phyloP scores from a whole-genome alignment of 177 flowering plant genomes.

The Vitis hybrid region DNA sequence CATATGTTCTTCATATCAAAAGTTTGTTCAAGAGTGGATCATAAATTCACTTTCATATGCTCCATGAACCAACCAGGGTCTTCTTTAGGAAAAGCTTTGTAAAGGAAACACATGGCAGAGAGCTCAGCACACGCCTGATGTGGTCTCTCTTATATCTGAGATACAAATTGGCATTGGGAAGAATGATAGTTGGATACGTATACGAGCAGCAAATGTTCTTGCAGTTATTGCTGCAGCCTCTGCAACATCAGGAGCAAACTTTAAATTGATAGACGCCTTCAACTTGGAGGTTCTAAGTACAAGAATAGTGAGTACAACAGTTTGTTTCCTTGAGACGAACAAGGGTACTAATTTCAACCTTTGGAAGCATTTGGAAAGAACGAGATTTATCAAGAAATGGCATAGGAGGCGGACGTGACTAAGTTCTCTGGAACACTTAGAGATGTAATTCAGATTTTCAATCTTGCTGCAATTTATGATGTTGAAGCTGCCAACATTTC shows the following conservation, averaged over 20 bases:
- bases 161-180: constrained; percentile 83
- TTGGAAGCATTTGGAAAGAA: no score
- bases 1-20: constrained; percentile 77
- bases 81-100: constrained; percentile 95
- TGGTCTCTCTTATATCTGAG: constrained; percentile 89
- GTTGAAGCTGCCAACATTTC: no score
- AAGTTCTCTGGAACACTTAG: no score
- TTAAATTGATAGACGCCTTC: constrained; percentile 66
- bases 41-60: constrained; percentile 36
- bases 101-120: constrained; percentile 80
- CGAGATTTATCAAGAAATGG: no score
- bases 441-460: no score
- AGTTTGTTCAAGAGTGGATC: constrained; percentile 84
- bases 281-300: constrained; percentile 92
- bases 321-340: background rate
- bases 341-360: no score
- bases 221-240: no score
- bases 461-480: no score
- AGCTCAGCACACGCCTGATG: constrained; percentile 75
- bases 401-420: no score
- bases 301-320: constrained; percentile 85
- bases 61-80: constrained; percentile 97
- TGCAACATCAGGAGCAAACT: constrained; percentile 15
- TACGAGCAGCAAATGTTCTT: no score
- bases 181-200: constrained; percentile 11